These are phyloP conservation scores for Diaporthe sp. DNA, from an alignment of 2,329 filamentous ascomycete genomes.

Conservation along the genomic window DNA sequence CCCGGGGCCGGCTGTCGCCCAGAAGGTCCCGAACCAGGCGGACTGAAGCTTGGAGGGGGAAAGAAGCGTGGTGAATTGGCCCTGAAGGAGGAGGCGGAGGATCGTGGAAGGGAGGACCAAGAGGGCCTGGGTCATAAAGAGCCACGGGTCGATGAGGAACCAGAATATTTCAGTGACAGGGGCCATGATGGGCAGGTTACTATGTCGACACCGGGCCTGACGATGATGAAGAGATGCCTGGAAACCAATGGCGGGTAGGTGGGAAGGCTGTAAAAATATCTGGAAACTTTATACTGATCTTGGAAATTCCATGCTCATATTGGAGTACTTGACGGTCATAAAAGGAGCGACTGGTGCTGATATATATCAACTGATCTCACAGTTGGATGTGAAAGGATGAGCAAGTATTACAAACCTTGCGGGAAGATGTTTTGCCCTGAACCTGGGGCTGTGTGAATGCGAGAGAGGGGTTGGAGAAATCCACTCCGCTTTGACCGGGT, in stretches of 20 bases:
- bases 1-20: conserved; percentile 66
- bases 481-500: conserved; percentile 14
- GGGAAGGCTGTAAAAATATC: no score
- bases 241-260: background rate
- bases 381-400: background rate
- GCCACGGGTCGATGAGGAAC: conserved; percentile 62
- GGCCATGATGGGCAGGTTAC: conserved; percentile 6
- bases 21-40: conserved; percentile 74
- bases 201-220: background rate
- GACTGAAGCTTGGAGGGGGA: conserved; percentile 58
- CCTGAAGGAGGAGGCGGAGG: conserved; percentile 63
- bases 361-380: no score
- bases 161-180: conserved; percentile 45
- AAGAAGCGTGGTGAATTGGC: conserved; percentile 61
- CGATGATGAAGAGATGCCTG: background rate
- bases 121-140: conserved; percentile 65
- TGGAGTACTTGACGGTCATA: background rate
- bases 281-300: background rate
- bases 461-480: background rate
- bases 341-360: background rate
- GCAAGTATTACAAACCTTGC: background rate
- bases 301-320: background rate
- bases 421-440: background rate
- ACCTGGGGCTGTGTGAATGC: background rate
- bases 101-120: conserved; percentile 61